Evolutionary conservation across 228 moss, liverwort and hornwort species (phyloP).

Genomic region (Sphagnum fallax): DNA sequence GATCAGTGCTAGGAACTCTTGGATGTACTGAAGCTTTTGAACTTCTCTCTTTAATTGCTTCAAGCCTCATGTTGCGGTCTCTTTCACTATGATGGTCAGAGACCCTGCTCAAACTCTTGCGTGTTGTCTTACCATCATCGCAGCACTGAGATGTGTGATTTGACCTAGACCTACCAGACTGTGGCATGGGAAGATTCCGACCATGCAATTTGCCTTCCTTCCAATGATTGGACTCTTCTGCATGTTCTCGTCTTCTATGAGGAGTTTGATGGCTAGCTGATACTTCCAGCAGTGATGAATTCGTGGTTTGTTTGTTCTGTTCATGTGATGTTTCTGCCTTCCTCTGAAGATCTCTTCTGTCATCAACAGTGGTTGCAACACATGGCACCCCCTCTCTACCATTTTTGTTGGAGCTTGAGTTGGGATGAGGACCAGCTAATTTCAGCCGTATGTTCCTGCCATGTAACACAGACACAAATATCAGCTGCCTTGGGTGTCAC

Average conservation of each 20-base stretch:
- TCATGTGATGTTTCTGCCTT: background rate
- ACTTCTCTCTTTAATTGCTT: slow-evolving; percentile 1
- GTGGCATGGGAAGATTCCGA: background rate
- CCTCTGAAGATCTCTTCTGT: slow-evolving; percentile 6
- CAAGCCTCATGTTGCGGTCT: slow-evolving; percentile 1
- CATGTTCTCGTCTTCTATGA: background rate
- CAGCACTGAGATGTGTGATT: slow-evolving; percentile 8
- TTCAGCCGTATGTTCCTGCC: slow-evolving; percentile 36
- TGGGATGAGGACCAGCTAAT: slow-evolving; percentile 4
- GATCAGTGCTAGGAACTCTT: background rate
- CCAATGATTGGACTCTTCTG: background rate
- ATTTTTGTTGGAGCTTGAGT: background rate
- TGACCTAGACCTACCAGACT: slow-evolving; percentile 1
- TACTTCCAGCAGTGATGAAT: background rate
- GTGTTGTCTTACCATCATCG: slow-evolving; percentile 30
- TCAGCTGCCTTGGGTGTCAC: background rate
- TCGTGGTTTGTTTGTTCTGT: background rate
- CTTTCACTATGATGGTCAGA: background rate
- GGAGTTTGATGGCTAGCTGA: background rate
- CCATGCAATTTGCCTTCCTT: background rate
- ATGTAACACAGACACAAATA: background rate
- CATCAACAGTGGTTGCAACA: slow-evolving; percentile 3
- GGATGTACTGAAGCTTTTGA: background rate
- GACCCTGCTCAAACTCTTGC: slow-evolving; percentile 16
- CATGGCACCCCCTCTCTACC: background rate